phyloP scores from a whole-genome alignment of 2,329 filamentous ascomycete species.

The Fusarium nurragi region DNA sequence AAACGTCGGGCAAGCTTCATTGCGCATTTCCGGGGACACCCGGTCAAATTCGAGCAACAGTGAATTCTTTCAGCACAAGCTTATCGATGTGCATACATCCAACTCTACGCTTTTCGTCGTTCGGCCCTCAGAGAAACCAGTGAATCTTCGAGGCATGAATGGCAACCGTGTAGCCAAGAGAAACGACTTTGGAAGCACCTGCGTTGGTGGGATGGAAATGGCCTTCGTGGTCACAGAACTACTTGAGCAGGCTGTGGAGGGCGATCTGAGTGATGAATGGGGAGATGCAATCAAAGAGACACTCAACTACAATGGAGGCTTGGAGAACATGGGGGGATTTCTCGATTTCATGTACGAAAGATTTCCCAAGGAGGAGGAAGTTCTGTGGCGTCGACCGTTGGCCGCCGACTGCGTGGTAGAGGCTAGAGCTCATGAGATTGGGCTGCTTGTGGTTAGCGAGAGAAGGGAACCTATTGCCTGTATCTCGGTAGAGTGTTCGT shows the following conservation, averaged over 20 bases:
- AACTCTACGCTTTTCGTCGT: background rate
- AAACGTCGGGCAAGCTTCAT: background rate
- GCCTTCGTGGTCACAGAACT: conserved; percentile 18
- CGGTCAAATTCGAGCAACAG: too few species aligned
- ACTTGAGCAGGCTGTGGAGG: conserved; percentile 2
- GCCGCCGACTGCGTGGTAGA: conserved; percentile 14
- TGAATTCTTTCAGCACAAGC: background rate
- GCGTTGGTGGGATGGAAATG: conserved; percentile 23
- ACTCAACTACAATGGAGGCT: conserved; percentile 14
- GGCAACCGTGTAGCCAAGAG: conserved; percentile 1
- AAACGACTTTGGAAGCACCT: conserved; percentile 11
- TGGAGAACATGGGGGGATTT: conserved; percentile 19
- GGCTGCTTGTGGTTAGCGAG: background rate
- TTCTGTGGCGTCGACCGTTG: background rate
- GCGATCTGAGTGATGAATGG: conserved; percentile 4
- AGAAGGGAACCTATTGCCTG: too few species aligned
- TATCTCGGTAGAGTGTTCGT: too few species aligned
- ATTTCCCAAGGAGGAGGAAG: conserved; percentile 4
- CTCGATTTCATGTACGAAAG: conserved; percentile 6
- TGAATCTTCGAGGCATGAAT: conserved; percentile 14
- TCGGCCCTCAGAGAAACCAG: background rate
- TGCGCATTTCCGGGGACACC: too few species aligned
- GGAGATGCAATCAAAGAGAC: conserved; percentile 11
- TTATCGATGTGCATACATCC: background rate
- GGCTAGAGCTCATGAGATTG: too few species aligned